Evolutionary conservation across 2,329 filamentous ascomycete species (phyloP), one percentile per base, ranked within the genome.

Genomic region (Scedosporium apiospermum): DNA sequence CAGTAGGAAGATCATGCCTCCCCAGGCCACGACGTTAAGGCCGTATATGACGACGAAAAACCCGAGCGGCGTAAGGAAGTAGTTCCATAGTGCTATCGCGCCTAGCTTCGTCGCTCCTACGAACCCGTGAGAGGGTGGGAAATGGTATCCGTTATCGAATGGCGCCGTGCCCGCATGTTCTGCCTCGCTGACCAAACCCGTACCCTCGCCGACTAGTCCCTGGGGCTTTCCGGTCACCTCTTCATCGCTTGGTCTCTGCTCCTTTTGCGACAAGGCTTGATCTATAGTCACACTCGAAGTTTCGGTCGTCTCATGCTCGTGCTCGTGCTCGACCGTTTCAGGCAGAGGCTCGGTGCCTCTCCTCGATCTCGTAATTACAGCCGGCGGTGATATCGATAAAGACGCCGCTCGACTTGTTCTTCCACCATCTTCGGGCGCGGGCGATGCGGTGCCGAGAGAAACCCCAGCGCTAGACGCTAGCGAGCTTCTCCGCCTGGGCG

Each of bases 1-100:
- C 2, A 96, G 79, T 18, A 96, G 78, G 75, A 96, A 96, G 41
- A 96, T 80, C 91, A 96, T 96, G 63, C 89, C 91, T 60, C 91
- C 91, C 91, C 91, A 96, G 0, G 89, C 92, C 9, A 96, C 84
- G 21, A 96, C 83, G 66, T 93, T 93, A 63, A 95, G 81, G 12
- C 88, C 86, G 73, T 96, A 96, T 5, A 96, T 72, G 2, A 87
- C 89, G 49, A 93, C 83, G 62, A 90, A 77, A 71, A 95, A 91
- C 2, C 91, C 91, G 62, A 89, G 74, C 0, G 88, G 88, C 0
- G 90, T 96, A 44, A 83, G 77, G 68, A 89, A 84, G 77, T 91
- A 96, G 61, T 84, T 82, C 84, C 85, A 88, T 70, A 89, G 90
- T 0, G 83, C 81, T 30, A 80, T 76, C 12, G 86, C 69, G 1